phyloP scores from a whole-genome alignment of 495 filamentous ascomycete species.

The Penicillium macrosclerotiorum region DNA sequence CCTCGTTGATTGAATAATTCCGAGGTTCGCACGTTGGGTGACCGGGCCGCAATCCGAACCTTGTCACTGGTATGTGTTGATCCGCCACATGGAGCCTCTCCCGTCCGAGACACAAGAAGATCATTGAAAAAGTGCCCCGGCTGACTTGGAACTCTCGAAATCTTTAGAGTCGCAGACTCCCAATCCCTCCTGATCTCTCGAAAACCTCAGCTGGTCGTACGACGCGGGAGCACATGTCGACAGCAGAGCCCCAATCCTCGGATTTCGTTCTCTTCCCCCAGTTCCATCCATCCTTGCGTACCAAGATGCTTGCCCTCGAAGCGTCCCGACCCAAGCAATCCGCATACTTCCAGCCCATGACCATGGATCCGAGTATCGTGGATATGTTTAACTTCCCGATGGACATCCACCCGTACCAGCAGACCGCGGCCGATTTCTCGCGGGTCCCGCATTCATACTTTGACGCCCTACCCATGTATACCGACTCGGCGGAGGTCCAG shows the following conservation, averaged over 20 bases:
- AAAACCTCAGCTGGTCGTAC: background rate
- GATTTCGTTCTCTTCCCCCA: slow-evolving; percentile 30
- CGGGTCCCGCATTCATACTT: slow-evolving; percentile 29
- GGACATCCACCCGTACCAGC: slow-evolving; percentile 26
- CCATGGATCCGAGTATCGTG: slow-evolving; percentile 35
- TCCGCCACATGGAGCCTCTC: background rate
- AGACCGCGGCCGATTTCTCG: slow-evolving; percentile 21
- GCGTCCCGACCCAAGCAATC: slow-evolving; percentile 33
- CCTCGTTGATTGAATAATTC: slow-evolving; percentile 11
- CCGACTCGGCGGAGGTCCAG: slow-evolving; percentile 29
- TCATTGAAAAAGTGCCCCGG: background rate
- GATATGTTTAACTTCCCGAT: slow-evolving; percentile 35
- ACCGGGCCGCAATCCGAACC: slow-evolving; percentile 27
- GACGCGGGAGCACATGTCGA: slow-evolving; percentile 9
- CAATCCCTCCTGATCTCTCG: background rate
- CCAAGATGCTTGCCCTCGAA: slow-evolving; percentile 42
- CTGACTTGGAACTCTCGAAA: background rate
- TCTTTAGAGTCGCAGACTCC: background rate
- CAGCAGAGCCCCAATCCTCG: slow-evolving; percentile 1
- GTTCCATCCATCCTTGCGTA: slow-evolving; percentile 1
- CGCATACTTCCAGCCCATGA: slow-evolving; percentile 34
- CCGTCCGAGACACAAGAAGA: background rate
- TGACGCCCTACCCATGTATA: slow-evolving; percentile 23
- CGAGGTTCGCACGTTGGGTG: slow-evolving; percentile 22
- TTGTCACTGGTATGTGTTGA: slow-evolving; percentile 20